phyloP scores from a whole-genome alignment of 2,329 filamentous ascomycete genomes.

The Cadophora sp. region DNA sequence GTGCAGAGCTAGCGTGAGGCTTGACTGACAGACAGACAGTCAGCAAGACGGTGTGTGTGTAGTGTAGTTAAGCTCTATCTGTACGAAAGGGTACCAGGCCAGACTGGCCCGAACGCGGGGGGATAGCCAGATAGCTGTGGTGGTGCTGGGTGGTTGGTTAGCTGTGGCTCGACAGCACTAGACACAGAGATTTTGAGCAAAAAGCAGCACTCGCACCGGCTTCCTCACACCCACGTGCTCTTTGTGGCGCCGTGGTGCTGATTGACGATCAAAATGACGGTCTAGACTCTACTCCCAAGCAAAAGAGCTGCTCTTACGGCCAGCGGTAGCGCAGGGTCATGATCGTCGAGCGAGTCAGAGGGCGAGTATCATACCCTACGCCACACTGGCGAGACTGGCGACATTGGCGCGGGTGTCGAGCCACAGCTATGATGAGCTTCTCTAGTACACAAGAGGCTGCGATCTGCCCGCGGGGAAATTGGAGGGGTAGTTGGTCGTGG shows the following conservation, averaged over 20 bases:
- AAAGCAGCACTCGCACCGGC: slow-evolving; percentile 2
- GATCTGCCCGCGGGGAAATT: slow-evolving; percentile 7
- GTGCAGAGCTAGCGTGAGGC: slow-evolving; percentile 23
- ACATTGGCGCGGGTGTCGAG: not conserved
- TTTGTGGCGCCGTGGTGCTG: slow-evolving; percentile 18
- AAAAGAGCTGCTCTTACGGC: not conserved
- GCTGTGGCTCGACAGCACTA: slow-evolving; percentile 8
- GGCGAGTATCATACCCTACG: not conserved
- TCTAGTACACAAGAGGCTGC: slow-evolving; percentile 6
- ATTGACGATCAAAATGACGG: not conserved
- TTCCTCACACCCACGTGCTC: slow-evolving; percentile 18
- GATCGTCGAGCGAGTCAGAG: not conserved
- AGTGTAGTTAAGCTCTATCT: not conserved
- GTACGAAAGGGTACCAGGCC: too few relatives aligned
- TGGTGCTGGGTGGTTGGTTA: not conserved
- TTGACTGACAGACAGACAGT: slow-evolving; percentile 7
- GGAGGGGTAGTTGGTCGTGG: not conserved
- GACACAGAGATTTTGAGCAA: not conserved
- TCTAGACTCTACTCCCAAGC: not conserved
- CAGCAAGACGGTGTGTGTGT: not conserved
- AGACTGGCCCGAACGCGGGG: too few relatives aligned
- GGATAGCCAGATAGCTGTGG: too few relatives aligned
- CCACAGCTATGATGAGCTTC: not conserved
- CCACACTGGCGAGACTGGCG: slow-evolving; percentile 6
- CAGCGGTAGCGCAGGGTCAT: too few relatives aligned